Percentiles rank a stretch among this genome's conserved stretches.
Conservation (phyloP, 148 eudicot species). For the Rheum nobile region DNA sequence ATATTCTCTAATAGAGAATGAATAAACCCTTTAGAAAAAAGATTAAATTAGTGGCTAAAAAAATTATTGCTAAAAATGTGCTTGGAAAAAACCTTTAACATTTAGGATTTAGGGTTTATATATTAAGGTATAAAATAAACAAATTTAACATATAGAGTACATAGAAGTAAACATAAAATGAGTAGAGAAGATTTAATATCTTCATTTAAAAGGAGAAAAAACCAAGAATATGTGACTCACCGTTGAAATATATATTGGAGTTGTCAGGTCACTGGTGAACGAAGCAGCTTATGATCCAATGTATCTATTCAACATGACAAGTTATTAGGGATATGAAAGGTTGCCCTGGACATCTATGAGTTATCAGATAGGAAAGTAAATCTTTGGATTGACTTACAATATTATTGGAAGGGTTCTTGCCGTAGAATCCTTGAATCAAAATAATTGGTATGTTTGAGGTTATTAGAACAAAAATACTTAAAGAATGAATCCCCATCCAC, state of each 20-base stretch:
- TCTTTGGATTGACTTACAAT: conserved; percentile 35
- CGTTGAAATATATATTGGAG: background rate
- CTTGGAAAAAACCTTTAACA: too few species aligned
- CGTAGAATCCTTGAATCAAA: conserved; percentile 67
- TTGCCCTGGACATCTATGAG: background rate
- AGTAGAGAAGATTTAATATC: too few species aligned
- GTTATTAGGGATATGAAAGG: background rate
- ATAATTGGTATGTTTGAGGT: conserved; percentile 55
- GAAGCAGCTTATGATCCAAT: conserved; percentile 48
- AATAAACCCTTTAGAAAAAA: too few species aligned
- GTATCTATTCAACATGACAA: conserved; percentile 31
- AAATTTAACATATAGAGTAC: too few species aligned
- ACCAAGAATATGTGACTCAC: background rate
- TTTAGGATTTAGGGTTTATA: too few species aligned
- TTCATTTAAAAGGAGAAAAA: too few species aligned
- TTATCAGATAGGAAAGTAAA: background rate
- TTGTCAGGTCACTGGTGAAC: conserved; percentile 21
- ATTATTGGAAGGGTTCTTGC: conserved; percentile 50
- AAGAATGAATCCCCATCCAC: conserved; percentile 75
- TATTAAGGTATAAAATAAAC: too few species aligned
- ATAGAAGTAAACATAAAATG: too few species aligned
- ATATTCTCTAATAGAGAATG: too few species aligned
- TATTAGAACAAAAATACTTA: conserved; percentile 50
- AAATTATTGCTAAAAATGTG: too few species aligned
- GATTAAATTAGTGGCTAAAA: too few species aligned